phyloP scores from a whole-genome alignment of 208 protist genomes.

The Leishmania tarentolae region DNA sequence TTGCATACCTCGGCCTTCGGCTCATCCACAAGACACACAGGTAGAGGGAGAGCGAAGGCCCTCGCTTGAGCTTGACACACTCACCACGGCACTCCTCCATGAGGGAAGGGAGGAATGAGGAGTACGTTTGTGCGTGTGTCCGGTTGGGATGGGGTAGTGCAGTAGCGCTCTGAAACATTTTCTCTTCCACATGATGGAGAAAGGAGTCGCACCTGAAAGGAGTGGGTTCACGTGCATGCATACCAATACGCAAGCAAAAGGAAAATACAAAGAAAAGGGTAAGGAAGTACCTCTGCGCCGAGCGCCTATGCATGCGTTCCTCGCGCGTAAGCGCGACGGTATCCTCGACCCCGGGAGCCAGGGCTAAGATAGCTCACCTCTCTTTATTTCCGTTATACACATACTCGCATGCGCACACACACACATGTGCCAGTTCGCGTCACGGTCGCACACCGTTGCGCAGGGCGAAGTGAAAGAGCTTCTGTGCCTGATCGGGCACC shows the following conservation, averaged over 20 bases:
- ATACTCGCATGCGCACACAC: neutral
- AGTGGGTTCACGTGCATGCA: neutral
- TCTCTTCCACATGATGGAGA: neutral
- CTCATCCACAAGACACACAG: too few relatives aligned
- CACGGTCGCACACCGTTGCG: slow-evolving; percentile 32
- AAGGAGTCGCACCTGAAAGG: neutral
- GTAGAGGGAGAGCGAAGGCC: too few relatives aligned
- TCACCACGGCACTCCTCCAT: neutral
- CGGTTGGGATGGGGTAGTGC: neutral
- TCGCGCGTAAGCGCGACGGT: neutral
- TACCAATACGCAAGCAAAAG: neutral
- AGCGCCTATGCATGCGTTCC: too few relatives aligned
- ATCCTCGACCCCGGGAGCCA: neutral
- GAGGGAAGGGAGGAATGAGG: neutral
- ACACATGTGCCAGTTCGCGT: neutral
- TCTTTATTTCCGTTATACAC: too few relatives aligned
- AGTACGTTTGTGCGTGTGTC: neutral
- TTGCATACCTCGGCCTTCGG: too few relatives aligned
- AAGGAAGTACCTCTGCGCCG: neutral
- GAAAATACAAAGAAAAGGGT: neutral
- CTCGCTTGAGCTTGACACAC: neutral
- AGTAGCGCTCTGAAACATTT: neutral
- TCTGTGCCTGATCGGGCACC: slow-evolving; percentile 52
- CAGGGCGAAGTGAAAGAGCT: slow-evolving; percentile 55
- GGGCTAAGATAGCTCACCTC: neutral